phyloP scores from a whole-genome alignment of 139 green algal genomes.

The Auxenochlorella pyrenoidosa region DNA sequence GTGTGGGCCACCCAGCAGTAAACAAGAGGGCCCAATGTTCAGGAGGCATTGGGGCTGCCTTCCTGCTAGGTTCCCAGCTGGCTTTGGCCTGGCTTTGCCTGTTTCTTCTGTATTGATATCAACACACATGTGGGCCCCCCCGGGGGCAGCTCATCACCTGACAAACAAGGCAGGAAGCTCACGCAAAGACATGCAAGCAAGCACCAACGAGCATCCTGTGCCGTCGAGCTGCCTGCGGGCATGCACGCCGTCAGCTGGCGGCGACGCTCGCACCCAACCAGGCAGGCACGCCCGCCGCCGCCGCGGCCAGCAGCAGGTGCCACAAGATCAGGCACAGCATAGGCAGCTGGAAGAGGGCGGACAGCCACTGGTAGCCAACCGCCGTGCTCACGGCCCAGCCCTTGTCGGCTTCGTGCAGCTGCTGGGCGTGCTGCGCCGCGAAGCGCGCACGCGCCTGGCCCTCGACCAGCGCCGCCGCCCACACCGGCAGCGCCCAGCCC shows the following conservation, averaged over 20 bases:
- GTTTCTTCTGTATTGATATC: too few relatives aligned
- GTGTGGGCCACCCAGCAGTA: too few relatives aligned
- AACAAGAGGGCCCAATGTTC: too few relatives aligned
- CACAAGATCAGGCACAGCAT: background rate
- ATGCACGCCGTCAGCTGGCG: background rate
- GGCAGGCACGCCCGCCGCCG: background rate
- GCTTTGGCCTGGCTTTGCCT: too few relatives aligned
- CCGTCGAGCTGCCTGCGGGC: too few relatives aligned
- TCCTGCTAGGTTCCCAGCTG: too few relatives aligned
- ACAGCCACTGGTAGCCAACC: background rate
- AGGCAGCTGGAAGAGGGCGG: background rate
- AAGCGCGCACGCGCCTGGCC: background rate
- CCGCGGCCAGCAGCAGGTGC: constrained; percentile 16
- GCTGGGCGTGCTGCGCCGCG: background rate
- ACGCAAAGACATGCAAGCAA: too few relatives aligned
- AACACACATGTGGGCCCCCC: too few relatives aligned
- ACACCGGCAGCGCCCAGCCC: constrained; percentile 17
- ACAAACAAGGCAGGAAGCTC: too few relatives aligned
- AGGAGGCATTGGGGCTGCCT: too few relatives aligned
- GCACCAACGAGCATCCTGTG: too few relatives aligned
- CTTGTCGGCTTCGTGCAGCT: background rate
- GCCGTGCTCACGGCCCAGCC: background rate
- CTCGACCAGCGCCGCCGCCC: background rate
- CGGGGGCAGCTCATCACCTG: too few relatives aligned
- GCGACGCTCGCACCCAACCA: background rate